Percentiles rank a stretch among this genome's conserved stretches.
Evolutionary conservation across 2,329 filamentous ascomycete genomes (phyloP).

Genomic region (Aspergillus ruber): DNA sequence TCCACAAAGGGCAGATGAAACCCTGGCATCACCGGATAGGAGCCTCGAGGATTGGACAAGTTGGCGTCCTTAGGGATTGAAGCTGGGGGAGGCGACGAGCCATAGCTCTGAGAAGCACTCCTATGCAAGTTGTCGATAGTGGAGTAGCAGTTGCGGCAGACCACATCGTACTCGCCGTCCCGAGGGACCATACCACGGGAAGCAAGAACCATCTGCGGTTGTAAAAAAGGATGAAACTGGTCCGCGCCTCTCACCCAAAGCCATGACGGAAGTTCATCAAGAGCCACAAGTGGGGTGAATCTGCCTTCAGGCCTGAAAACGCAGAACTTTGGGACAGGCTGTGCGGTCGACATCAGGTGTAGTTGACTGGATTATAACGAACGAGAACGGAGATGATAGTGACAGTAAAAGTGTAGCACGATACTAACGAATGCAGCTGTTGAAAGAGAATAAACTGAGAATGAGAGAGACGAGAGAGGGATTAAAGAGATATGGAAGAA

Average conservation of each 20-base stretch:
- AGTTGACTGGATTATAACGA: constrained; percentile 3
- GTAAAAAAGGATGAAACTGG: constrained; percentile 12
- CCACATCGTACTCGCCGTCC: constrained; percentile 27
- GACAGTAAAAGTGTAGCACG: background rate
- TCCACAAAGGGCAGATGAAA: too few species aligned
- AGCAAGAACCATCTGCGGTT: constrained; percentile 17
- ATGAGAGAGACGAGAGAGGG: constrained; percentile 3
- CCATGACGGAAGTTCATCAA: constrained; percentile 39
- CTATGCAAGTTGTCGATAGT: constrained; percentile 17
- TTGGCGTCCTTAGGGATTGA: too few species aligned
- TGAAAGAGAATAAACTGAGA: constrained; percentile 1
- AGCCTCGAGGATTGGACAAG: too few species aligned
- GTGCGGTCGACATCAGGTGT: constrained; percentile 4
- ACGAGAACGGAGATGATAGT: background rate
- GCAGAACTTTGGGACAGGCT: constrained; percentile 32
- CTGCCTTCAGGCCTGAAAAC: constrained; percentile 30
- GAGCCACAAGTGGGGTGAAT: constrained; percentile 34
- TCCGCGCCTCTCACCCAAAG: constrained; percentile 23
- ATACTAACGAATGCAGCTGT: constrained; percentile 5
- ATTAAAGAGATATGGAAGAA: constrained; percentile 1
- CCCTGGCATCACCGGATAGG: too few species aligned
- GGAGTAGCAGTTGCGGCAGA: constrained; percentile 24
- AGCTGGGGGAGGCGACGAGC: background rate
- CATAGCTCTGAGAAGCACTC: constrained; percentile 18
- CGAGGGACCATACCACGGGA: constrained; percentile 17